Base-by-base conservation (phyloP, 805 yeast species). In the Candida ascalaphidarum region DNA sequence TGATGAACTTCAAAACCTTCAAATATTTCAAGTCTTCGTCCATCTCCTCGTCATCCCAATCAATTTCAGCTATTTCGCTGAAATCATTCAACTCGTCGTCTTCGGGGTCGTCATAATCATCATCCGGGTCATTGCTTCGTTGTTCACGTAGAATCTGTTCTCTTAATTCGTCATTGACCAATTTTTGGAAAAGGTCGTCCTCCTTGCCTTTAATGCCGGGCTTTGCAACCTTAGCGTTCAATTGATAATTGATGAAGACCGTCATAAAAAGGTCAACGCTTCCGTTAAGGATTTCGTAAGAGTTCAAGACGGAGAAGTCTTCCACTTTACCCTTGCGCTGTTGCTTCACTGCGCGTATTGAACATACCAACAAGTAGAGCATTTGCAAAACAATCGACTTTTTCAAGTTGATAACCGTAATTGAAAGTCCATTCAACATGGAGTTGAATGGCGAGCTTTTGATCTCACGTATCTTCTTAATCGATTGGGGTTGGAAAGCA, bases 1-100 rank as follows among this genome's bases (percentile, higher is more conserved):
- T 53, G 32, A 63, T 45, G 40, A 55, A 61, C 38, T 62, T 62
- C 36, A 62, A 46, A 5, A 59, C 55, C 28, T 60, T 61, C 33
- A 62, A 44, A 31, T 58, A 62, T 34, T 63, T 63, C 44, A 61
- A 52, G 36, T 62, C 68, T 37, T 63, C 69, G 35, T 61, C 67
- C 65, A 62, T 50, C 14, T 59, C 61, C 36, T 62, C 68, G 32
- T 63, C 68, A 33, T 63, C 69, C 69, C 69, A 62, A 39, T 62
- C 69, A 5, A 61, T 60, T n/a, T 46, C 57, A n/a, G n/a, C n/a
- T n/a, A n/a, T n/a, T n/a, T n/a, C n/a, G n/a, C n/a, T n/a, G n/a
- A n/a, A n/a, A 12, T 37, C 38, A 11, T 46, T 48, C n/a, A n/a
- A n/a, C n/a, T n/a, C n/a, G 18, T 17, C 18, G 8, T 8, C 8